phyloP scores from a whole-genome alignment of 352 stramenopile species.

The Globisporangium camurandrum region DNA sequence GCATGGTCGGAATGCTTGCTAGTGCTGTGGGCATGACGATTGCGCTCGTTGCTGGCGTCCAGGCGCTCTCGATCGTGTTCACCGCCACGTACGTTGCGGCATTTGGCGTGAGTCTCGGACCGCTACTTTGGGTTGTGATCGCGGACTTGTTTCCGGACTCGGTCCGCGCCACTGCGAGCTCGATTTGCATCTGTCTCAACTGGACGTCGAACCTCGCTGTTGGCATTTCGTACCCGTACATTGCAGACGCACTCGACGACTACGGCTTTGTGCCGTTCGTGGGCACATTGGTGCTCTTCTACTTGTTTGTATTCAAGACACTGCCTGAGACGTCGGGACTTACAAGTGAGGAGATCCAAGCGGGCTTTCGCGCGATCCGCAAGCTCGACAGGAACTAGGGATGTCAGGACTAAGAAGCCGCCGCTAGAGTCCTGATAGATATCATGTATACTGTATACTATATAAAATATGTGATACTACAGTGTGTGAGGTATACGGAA shows the following conservation, averaged over 20 bases:
- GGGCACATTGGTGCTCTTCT: slow-evolving; percentile 28
- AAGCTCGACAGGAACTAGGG: slow-evolving; percentile 5
- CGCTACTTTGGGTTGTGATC: slow-evolving; percentile 51
- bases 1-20: slow-evolving; percentile 31
- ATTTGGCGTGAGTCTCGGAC: slow-evolving; percentile 58
- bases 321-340: slow-evolving; percentile 56
- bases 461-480: too few relatives aligned
- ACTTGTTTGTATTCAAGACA: slow-evolving; percentile 31
- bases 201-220: slow-evolving; percentile 40
- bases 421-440: too few relatives aligned
- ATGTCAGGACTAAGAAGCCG: too few relatives aligned
- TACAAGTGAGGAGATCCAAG: slow-evolving; percentile 53
- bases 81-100: slow-evolving; percentile 49
- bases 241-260: slow-evolving; percentile 28
- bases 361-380: slow-evolving; percentile 22
- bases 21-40: slow-evolving; percentile 44
- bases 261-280: slow-evolving; percentile 49
- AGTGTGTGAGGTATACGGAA: too few relatives aligned
- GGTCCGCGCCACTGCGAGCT: slow-evolving; percentile 32
- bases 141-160: slow-evolving; percentile 54
- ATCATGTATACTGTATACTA: too few relatives aligned
- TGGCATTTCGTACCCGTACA: slow-evolving; percentile 50
- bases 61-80: slow-evolving; percentile 39
- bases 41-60: slow-evolving; percentile 17
- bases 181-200: slow-evolving; percentile 24